phyloP scores from a whole-genome alignment of 495 filamentous ascomycete species.

The Hypoxylon intermedium region DNA sequence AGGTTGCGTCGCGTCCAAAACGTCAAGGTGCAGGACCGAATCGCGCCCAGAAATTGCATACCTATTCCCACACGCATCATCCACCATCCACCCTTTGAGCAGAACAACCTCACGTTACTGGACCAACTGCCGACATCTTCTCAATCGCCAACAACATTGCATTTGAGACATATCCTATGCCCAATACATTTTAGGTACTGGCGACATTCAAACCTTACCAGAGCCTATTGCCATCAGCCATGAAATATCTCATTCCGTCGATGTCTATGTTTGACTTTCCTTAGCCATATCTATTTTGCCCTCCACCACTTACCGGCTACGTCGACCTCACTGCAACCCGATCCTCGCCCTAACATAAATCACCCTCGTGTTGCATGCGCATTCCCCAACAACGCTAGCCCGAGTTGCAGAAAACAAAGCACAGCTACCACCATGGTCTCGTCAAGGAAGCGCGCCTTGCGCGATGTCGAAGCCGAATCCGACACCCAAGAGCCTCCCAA shows the following conservation, averaged over 20 bases:
- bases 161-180: background rate
- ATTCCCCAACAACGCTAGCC: constrained; percentile 1
- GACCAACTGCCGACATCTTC: constrained; percentile 14
- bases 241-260: constrained; percentile 33
- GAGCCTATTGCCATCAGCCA: constrained; percentile 24
- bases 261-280: constrained; percentile 19
- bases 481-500: constrained; percentile 51
- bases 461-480: constrained; percentile 66
- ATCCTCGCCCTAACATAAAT: background rate
- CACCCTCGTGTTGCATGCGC: background rate
- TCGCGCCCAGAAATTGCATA: constrained; percentile 28
- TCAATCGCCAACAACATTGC: background rate
- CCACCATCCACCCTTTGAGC: background rate
- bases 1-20: constrained; percentile 32
- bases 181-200: constrained; percentile 18
- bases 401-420: background rate
- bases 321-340: constrained; percentile 1
- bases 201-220: constrained; percentile 5
- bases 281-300: constrained; percentile 27
- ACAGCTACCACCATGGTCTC: constrained; percentile 55
- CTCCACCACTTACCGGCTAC: background rate
- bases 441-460: constrained; percentile 72
- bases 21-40: constrained; percentile 37
- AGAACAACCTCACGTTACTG: constrained; percentile 14
- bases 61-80: background rate